Base-by-base conservation (phyloP, 2,329 filamentous ascomycete genomes). In the Apiospora kogelbergensis region DNA sequence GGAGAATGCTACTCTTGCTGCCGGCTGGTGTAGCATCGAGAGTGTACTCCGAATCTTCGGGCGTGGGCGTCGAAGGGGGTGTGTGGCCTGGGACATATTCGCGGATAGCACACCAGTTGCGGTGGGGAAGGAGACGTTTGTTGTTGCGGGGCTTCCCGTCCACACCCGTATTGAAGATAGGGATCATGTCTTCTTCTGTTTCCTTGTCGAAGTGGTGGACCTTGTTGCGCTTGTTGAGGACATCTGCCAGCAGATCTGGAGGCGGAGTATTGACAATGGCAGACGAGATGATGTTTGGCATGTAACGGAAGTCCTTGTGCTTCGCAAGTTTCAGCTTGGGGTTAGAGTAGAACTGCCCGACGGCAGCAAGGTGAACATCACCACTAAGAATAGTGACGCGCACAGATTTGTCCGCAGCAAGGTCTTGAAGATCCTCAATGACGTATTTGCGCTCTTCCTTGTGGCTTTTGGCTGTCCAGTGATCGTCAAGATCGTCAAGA, bases 391-490 rank as follows among this genome's bases (percentile, higher is more conserved):
- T 94, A 0, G 95, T 98, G 66, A 99, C 86, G 57, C 96, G 91
- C 66, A 98, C 88, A 17, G 94, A 97, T 79, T 97, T 97, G 78
- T 96, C 94, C 26, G 93, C 94, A 10, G 97, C 95, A 70, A 99
- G 85, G 75, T 97, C 94, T 80, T 99, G 97, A 33, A 99, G 84
- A 75, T 98, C 94, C 77, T 96, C 92, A 48, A 99, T 89, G 71
- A 98, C 86, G 80, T 93, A 91, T 71, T 91, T 93, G 66, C 96
- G 90, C 81, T 99, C 96, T 33, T 89, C 86, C 78, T 98, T 99
- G 83, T 98, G 95, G 77, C 94, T 93, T 78, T 94, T 97, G 45
- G 95, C 93, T 0, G 95, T 98, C 96, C 96, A 99, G 78, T 99
- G 95, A 79, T 98, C 96, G 77, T 98, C 95, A 11, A 97, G 83